Percentiles rank a stretch among this genome's conserved stretches.
These are phyloP conservation scores for Drosera capensis DNA, from an alignment of 148 eudicot genomes.

Conservation along the genomic window DNA sequence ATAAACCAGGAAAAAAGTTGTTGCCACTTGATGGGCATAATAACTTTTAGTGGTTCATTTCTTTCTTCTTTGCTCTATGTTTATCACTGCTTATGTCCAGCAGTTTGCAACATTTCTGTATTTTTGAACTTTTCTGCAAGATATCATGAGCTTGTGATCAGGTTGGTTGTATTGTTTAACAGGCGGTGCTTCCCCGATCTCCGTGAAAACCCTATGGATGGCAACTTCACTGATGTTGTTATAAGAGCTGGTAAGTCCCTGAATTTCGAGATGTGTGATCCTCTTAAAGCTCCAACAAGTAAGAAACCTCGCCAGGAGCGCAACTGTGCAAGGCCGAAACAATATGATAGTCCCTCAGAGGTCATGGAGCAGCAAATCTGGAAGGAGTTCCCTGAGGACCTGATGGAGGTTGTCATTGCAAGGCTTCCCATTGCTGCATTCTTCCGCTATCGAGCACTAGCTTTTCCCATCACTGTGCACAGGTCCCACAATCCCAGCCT, in stretches of 20 bases:
- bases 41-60: too few relatives aligned
- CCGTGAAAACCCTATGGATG: conserved; percentile 37
- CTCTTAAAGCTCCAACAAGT: conserved; percentile 40
- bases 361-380: conserved; percentile 53
- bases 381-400: conserved; percentile 92
- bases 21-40: too few relatives aligned
- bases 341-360: conserved; percentile 15
- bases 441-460: conserved; percentile 77
- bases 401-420: conserved; percentile 74
- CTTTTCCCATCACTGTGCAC: conserved; percentile 55
- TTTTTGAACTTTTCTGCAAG: neutral
- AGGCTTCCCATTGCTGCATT: conserved; percentile 74
- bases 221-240: conserved; percentile 23
- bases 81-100: too few relatives aligned
- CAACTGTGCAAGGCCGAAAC: conserved; percentile 19
- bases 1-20: too few relatives aligned
- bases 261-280: conserved; percentile 41
- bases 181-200: conserved; percentile 51
- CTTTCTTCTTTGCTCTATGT: too few relatives aligned
- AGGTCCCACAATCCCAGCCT: conserved; percentile 43
- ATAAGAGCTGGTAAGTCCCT: conserved; percentile 37
- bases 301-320: conserved; percentile 61
- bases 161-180: conserved; percentile 5
- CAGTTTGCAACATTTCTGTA: conserved; percentile 1
- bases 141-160: neutral